Evolutionary conservation across 495 filamentous ascomycete species (phyloP).

Genomic region (Neurospora sp.): DNA sequence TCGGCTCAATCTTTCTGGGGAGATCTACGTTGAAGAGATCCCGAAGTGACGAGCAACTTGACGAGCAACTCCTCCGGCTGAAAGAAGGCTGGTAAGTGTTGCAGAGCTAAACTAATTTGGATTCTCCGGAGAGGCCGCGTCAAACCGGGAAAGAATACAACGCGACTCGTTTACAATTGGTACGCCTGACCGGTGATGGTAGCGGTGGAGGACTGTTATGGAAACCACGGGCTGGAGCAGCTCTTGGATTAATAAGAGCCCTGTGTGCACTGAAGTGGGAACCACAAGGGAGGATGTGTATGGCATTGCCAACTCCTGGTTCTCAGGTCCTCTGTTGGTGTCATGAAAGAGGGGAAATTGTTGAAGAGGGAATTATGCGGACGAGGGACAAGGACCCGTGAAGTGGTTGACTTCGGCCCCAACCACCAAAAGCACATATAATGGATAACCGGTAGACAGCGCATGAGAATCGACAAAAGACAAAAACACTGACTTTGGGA

Average conservation of each 20-base stretch:
- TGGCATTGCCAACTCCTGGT: background rate
- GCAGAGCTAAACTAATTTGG: background rate
- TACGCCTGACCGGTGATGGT: no score
- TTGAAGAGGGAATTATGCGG: background rate
- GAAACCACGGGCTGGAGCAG: no score
- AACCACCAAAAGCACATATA: background rate
- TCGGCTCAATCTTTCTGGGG: background rate
- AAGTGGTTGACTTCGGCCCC: background rate
- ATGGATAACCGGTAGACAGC: background rate
- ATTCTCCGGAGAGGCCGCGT: no score
- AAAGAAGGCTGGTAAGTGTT: background rate
- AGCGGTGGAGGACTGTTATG: no score
- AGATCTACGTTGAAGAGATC: background rate
- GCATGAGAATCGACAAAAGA: background rate
- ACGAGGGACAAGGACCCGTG: background rate
- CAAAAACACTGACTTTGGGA: background rate
- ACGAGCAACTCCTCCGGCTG: background rate
- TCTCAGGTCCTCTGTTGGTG: background rate
- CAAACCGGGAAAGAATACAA: no score
- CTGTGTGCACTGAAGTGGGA: background rate
- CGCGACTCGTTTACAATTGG: no score
- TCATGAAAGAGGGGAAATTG: background rate
- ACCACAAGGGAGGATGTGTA: background rate
- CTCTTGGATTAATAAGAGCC: no score
- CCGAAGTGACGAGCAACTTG: background rate